A percentile compares a stretch with the other conserved stretches of the same genome.
Evolutionary conservation across 768 basidiomycete genomes (phyloP).

Genomic region (Melanogaster broomeanus): DNA sequence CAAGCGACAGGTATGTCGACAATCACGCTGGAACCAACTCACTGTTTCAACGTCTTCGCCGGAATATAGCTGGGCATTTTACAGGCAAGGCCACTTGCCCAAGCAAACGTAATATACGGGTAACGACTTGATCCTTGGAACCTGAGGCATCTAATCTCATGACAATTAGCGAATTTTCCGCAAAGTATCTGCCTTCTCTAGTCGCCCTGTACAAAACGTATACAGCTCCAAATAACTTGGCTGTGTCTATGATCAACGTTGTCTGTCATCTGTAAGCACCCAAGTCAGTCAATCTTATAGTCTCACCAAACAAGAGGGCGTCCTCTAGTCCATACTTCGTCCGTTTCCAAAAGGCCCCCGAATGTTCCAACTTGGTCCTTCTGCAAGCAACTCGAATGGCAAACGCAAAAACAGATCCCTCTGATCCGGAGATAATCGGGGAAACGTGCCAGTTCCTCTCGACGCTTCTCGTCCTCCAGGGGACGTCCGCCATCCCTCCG

Average conservation of each 20-base stretch:
- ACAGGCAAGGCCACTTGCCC: conserved; percentile 18
- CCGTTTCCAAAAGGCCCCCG: conserved; percentile 36
- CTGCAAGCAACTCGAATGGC: conserved; percentile 41
- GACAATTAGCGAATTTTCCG: conserved; percentile 34
- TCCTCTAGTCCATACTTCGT: conserved; percentile 41
- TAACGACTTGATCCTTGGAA: not conserved
- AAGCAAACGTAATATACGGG: conserved; percentile 4
- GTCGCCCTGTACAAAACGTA: conserved; percentile 31
- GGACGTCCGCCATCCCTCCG: conserved; percentile 30
- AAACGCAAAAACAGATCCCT: conserved; percentile 5
- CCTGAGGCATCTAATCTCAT: conserved; percentile 10
- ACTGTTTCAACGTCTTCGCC: not conserved
- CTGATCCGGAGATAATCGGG: conserved; percentile 24
- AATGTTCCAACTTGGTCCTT: conserved; percentile 33
- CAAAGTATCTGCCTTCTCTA: conserved; percentile 39
- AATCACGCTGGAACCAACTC: not conserved
- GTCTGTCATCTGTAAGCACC: conserved; percentile 34
- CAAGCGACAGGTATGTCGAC: conserved; percentile 8
- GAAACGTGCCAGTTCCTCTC: conserved; percentile 43
- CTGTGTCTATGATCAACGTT: conserved; percentile 35
- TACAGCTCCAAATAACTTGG: conserved; percentile 20
- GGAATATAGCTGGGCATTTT: conserved; percentile 30
- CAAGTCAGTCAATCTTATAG: not conserved
- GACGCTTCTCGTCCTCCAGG: conserved; percentile 42
- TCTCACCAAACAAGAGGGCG: not conserved